Conservation (phyloP, 768 basidiomycete genomes). For the Rhodotorula taiwanensis region DNA sequence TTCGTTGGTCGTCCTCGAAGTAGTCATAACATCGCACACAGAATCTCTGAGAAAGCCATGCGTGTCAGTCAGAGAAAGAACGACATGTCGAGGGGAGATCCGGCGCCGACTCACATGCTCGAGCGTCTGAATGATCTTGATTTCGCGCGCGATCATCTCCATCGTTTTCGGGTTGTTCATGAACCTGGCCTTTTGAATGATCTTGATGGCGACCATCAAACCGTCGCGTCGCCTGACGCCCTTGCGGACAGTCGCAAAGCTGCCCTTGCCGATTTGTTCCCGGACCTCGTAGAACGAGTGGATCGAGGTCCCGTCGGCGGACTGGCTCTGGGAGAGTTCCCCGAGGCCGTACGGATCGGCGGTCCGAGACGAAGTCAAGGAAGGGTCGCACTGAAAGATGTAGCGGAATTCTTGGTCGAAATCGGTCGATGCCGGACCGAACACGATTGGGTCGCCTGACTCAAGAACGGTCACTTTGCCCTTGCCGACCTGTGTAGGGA, state of each 20-base stretch:
- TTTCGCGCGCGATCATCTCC: conserved; percentile 59
- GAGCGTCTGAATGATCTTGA: conserved; percentile 67
- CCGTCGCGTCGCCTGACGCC: conserved; percentile 67
- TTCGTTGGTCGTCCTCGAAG: conserved; percentile 40
- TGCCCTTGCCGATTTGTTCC: conserved; percentile 66
- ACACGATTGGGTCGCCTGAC: conserved; percentile 79
- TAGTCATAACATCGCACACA: conserved; percentile 39
- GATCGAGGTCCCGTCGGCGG: conserved; percentile 35
- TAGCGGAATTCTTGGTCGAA: conserved; percentile 30
- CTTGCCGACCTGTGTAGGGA: conserved; percentile 53
- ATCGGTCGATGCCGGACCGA: conserved; percentile 55
- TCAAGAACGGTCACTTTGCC: conserved; percentile 55
- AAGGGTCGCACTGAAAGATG: conserved; percentile 22
- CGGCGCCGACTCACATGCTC: conserved; percentile 53
- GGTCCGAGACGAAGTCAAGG: background rate
- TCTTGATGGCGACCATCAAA: conserved; percentile 76
- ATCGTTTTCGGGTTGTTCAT: conserved; percentile 37
- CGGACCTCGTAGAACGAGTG: conserved; percentile 47
- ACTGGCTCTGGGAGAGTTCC: conserved; percentile 13
- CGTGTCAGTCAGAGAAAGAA: too few species aligned
- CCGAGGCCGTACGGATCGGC: conserved; percentile 24
- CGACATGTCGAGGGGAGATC: too few species aligned
- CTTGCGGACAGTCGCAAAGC: conserved; percentile 83
- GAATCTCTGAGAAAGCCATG: conserved; percentile 16
- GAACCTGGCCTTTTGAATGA: conserved; percentile 51